These are phyloP conservation scores for Fusarium circinatum DNA, from an alignment of 2,329 filamentous ascomycete genomes.

Conservation along the genomic window DNA sequence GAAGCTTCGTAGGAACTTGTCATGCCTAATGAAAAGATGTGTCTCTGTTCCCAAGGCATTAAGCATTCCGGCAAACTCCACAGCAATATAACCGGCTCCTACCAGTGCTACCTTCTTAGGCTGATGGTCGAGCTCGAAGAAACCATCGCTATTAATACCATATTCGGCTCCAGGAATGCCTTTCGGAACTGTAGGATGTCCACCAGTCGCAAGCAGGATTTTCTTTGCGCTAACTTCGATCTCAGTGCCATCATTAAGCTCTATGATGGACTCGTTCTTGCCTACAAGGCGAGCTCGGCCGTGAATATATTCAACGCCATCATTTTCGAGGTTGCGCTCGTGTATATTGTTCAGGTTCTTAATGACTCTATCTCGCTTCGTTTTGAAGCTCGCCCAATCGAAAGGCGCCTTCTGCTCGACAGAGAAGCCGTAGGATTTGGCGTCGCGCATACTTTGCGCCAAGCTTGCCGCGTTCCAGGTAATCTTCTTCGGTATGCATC, in stretches of 20 bases:
- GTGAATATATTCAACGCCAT: neutral
- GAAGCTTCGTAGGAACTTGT: neutral
- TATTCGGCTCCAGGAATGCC: neutral
- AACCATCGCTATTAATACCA: neutral
- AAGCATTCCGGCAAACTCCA: neutral
- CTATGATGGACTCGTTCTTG: neutral
- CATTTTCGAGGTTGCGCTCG: neutral
- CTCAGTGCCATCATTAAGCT: neutral
- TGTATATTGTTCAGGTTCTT: neutral
- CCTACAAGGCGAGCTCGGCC: neutral
- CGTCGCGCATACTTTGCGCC: neutral
- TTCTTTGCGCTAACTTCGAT: neutral
- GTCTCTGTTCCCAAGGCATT: neutral
- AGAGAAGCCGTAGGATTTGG: neutral
- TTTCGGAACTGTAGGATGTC: neutral
- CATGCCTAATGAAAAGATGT: neutral
- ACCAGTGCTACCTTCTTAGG: neutral
- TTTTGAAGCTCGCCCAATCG: neutral
- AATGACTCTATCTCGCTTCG: neutral
- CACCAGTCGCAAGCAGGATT: neutral
- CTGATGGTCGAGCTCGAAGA: neutral
- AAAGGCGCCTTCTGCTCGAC: neutral
- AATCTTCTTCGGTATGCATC: neutral
- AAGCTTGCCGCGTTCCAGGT: neutral
- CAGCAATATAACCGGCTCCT: neutral